phyloP scores from a whole-genome alignment of 2,329 filamentous ascomycete genomes.

The Penicillium sp. region DNA sequence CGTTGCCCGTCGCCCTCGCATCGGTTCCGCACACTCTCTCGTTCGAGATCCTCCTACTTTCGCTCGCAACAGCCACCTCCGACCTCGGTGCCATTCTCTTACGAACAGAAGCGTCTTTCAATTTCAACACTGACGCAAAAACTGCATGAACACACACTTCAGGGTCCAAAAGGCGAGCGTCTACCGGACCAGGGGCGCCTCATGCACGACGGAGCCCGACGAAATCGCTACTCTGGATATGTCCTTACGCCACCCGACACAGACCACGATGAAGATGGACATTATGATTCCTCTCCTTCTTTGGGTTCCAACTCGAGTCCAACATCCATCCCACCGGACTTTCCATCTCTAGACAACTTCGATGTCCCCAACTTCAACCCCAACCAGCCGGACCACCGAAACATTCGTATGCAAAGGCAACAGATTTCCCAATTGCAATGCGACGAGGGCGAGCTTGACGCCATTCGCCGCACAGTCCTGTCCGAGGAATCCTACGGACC shows the following conservation, averaged over 20 bases:
- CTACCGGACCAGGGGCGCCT: constrained; percentile 8
- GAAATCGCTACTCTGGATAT: constrained; percentile 26
- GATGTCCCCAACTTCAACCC: constrained; percentile 1
- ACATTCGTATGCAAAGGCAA: constrained; percentile 38
- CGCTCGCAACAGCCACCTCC: constrained; percentile 37
- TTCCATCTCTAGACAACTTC: constrained; percentile 11
- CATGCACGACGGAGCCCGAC: constrained; percentile 16
- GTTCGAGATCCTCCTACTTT: constrained; percentile 34
- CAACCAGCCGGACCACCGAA: constrained; percentile 16
- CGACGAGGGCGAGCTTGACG: constrained; percentile 35
- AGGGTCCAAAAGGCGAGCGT: constrained; percentile 20
- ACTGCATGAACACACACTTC: constrained; percentile 41
- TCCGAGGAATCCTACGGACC: constrained; percentile 23
- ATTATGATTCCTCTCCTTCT: constrained; percentile 53
- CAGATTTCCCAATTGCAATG: constrained; percentile 43
- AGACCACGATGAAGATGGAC: constrained; percentile 38
- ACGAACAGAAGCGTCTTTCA: constrained; percentile 39
- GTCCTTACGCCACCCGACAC: constrained; percentile 40
- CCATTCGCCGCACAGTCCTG: constrained; percentile 36
- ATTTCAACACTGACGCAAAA: constrained; percentile 42
- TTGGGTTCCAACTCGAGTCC: constrained; percentile 48
- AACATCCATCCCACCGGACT: constrained; percentile 29
- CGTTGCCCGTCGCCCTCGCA: constrained; percentile 43
- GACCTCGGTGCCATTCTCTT: constrained; percentile 45
- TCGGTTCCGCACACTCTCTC: constrained; percentile 31